These are phyloP conservation scores for Atkinsonella hypoxylon DNA, from an alignment of 2,329 filamentous ascomycete genomes.

Conservation along the genomic window DNA sequence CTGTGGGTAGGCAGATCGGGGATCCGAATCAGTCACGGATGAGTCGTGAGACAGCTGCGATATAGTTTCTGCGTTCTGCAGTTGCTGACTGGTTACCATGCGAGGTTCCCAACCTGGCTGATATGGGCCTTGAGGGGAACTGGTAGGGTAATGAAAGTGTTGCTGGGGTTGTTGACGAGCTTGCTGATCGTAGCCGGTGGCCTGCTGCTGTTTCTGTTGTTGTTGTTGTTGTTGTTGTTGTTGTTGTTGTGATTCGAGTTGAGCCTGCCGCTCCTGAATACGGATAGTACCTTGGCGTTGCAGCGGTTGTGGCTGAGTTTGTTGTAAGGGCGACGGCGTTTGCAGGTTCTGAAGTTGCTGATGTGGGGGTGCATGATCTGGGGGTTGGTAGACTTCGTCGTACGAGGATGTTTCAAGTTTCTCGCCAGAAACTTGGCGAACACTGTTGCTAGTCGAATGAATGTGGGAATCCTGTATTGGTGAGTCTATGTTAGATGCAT, in stretches of 20 bases:
- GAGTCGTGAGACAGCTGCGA: conserved; percentile 54
- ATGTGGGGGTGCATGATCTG: conserved; percentile 12
- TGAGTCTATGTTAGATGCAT: conserved; percentile 28
- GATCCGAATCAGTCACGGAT: conserved; percentile 37
- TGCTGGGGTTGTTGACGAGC: conserved; percentile 20
- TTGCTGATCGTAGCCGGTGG: conserved; percentile 20
- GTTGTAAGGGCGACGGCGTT: conserved; percentile 10
- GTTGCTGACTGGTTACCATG: conserved; percentile 21
- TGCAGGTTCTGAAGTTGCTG: conserved; percentile 21
- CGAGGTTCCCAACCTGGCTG: conserved; percentile 26
- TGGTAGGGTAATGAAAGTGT: conserved; percentile 9
- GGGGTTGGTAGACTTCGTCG: conserved; percentile 31
- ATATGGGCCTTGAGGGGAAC: conserved; percentile 13
- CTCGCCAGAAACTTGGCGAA: conserved; percentile 36
- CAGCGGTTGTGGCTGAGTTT: conserved; percentile 15
- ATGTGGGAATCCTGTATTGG: conserved; percentile 28
- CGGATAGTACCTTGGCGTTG: conserved; percentile 12
- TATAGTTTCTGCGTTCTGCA: conserved; percentile 44
- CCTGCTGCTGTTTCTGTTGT: conserved; percentile 22
- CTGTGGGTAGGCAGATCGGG: conserved; percentile 27
- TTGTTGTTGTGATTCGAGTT: conserved; percentile 10
- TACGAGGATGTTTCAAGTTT: conserved; percentile 30
- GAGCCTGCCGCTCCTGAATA: conserved; percentile 24
- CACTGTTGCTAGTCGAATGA: conserved; percentile 23
- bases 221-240: conserved; percentile 21